Conservation (phyloP, 768 basidiomycete species). For the Sporobolomyces phaffii region DNA sequence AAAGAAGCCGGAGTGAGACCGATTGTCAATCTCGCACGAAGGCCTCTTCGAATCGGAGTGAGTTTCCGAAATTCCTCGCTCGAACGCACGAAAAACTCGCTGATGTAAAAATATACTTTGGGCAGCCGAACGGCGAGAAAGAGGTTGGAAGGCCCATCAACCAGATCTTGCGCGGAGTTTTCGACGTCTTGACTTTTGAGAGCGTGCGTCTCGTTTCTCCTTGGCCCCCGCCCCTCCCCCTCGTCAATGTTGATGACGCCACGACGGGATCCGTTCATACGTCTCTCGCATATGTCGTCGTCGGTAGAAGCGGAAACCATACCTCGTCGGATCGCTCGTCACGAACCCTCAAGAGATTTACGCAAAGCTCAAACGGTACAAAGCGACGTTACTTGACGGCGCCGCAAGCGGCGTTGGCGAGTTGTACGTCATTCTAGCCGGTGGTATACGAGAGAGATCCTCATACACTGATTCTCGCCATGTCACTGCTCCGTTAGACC, state of each 20-base stretch:
- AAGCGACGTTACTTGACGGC: conserved; percentile 46
- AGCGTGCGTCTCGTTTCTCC: conserved; percentile 54
- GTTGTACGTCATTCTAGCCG: background rate
- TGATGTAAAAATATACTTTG: background rate
- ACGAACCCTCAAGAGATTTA: conserved; percentile 80
- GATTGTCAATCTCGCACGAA: conserved; percentile 75
- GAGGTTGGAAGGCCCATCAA: conserved; percentile 67
- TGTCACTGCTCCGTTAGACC: conserved; percentile 62
- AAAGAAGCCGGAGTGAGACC: conserved; percentile 93
- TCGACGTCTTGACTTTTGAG: conserved; percentile 80
- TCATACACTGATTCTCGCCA: background rate
- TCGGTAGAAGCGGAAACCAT: conserved; percentile 63
- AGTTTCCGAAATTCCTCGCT: no score
- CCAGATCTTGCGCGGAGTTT: conserved; percentile 72
- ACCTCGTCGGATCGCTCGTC: conserved; percentile 71
- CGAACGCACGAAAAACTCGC: no score
- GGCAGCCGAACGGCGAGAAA: conserved; percentile 38
- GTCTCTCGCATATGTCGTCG: no score
- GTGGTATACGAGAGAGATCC: background rate
- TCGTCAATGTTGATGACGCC: no score
- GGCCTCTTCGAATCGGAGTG: conserved; percentile 41
- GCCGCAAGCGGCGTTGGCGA: conserved; percentile 19
- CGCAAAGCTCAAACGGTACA: conserved; percentile 64
- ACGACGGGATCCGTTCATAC: no score
- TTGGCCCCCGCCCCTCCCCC: background rate